Percentiles rank a stretch among this genome's conserved stretches.
Evolutionary conservation across 192 early-diverging fungal genomes (phyloP).

Genomic region (Coemansia furcata): DNA sequence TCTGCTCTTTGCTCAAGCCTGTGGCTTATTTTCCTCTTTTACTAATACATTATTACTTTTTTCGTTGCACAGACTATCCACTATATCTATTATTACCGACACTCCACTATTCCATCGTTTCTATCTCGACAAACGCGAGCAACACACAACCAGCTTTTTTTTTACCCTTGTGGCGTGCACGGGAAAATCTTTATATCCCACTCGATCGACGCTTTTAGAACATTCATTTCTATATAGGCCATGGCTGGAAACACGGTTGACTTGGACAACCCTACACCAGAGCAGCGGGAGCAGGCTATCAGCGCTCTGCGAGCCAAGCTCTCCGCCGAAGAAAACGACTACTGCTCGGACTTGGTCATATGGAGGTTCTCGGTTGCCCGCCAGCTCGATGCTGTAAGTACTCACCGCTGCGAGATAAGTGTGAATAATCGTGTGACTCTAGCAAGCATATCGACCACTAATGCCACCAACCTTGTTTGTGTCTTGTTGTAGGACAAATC

Average conservation of each 20-base stretch:
- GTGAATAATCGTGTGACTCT: background rate
- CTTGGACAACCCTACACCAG: constrained; percentile 46
- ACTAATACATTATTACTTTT: background rate
- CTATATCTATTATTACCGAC: background rate
- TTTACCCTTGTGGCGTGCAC: background rate
- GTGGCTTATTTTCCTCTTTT: background rate
- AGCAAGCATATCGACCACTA: no score
- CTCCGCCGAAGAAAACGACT: constrained; percentile 34
- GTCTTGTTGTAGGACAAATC: constrained; percentile 54
- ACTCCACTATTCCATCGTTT: background rate
- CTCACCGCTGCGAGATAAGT: background rate
- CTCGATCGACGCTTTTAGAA: background rate
- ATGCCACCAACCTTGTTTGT: background rate
- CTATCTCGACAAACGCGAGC: background rate
- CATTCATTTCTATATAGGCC: background rate
- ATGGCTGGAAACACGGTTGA: constrained; percentile 26
- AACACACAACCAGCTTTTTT: background rate
- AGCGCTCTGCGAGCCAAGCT: constrained; percentile 30
- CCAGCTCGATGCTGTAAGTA: constrained; percentile 63
- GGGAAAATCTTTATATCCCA: background rate
- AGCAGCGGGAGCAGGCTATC: constrained; percentile 32
- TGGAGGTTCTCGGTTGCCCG: constrained; percentile 63
- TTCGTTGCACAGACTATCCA: background rate
- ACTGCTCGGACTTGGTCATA: constrained; percentile 49
- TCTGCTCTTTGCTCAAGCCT: background rate